These are phyloP conservation scores for Zasmidium cellare DNA, from an alignment of 2,329 filamentous ascomycete genomes.

Conservation along the genomic window DNA sequence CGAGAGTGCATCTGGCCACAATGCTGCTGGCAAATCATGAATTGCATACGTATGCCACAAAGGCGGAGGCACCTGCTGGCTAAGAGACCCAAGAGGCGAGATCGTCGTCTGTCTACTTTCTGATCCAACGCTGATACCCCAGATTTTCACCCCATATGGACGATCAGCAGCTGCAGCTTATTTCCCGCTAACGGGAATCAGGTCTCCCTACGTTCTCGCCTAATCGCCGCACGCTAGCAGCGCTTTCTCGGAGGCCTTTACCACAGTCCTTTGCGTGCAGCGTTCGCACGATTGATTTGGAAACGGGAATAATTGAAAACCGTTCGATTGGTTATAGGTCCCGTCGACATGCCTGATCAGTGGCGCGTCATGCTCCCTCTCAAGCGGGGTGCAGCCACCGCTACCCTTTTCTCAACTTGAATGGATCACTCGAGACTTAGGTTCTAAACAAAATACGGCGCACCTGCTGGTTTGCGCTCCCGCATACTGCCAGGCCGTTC, in stretches of 20 bases:
- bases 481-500: not conserved
- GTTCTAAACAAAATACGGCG: not conserved
- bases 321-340: not conserved
- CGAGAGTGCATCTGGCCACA: too few species aligned
- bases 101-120: not conserved
- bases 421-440: not conserved
- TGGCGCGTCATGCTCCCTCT: not conserved
- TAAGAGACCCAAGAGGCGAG: not conserved
- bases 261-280: not conserved
- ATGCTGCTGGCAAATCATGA: too few species aligned
- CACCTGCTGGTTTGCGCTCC: not conserved
- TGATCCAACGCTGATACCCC: not conserved
- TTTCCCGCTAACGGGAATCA: not conserved
- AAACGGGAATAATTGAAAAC: not conserved
- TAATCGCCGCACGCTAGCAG: slow-evolving; percentile 1
- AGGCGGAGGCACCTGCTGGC: not conserved
- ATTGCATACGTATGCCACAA: too few species aligned
- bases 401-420: not conserved
- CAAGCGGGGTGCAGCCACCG: not conserved
- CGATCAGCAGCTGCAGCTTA: slow-evolving; percentile 1
- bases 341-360: not conserved
- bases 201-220: not conserved
- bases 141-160: not conserved
- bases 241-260: not conserved
- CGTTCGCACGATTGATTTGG: not conserved